These are phyloP conservation scores for Trichothecium roseum DNA, from an alignment of 2,329 filamentous ascomycete genomes.

Conservation along the genomic window DNA sequence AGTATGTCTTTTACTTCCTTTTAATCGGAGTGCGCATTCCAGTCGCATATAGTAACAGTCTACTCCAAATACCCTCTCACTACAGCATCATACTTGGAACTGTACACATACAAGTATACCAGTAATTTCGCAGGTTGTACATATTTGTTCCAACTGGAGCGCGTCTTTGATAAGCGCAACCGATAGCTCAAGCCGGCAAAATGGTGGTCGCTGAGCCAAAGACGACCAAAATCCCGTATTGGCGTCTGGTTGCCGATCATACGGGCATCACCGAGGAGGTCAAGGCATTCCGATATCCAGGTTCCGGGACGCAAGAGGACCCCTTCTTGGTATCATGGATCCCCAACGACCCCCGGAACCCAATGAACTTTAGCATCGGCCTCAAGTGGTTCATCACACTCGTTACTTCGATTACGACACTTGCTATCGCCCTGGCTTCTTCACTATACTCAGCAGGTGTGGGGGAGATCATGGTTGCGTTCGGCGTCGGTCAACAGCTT, in stretches of 20 bases:
- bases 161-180: too few relatives aligned
- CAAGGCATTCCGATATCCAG: constrained; percentile 25
- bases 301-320: constrained; percentile 49
- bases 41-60: too few relatives aligned
- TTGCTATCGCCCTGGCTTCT: constrained; percentile 55
- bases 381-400: constrained; percentile 51
- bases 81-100: too few relatives aligned
- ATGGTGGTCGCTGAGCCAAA: too few relatives aligned
- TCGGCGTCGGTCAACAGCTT: constrained; percentile 52
- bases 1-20: too few relatives aligned
- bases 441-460: constrained; percentile 43
- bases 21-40: too few relatives aligned
- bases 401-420: constrained; percentile 48
- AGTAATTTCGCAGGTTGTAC: too few relatives aligned
- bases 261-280: background rate
- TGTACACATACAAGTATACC: too few relatives aligned
- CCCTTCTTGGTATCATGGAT: constrained; percentile 55
- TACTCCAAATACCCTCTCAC: too few relatives aligned
- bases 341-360: constrained; percentile 49
- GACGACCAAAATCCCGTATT: too few relatives aligned
- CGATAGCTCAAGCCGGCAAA: too few relatives aligned
- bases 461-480: constrained; percentile 54
- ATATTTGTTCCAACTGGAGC: too few relatives aligned
- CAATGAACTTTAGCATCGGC: constrained; percentile 40
- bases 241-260: background rate